A percentile compares a stretch with the other conserved stretches of the same genome.
Evolutionary conservation across 495 filamentous ascomycete species (phyloP).

Genomic region (Umbilicaria muhlenbergii): DNA sequence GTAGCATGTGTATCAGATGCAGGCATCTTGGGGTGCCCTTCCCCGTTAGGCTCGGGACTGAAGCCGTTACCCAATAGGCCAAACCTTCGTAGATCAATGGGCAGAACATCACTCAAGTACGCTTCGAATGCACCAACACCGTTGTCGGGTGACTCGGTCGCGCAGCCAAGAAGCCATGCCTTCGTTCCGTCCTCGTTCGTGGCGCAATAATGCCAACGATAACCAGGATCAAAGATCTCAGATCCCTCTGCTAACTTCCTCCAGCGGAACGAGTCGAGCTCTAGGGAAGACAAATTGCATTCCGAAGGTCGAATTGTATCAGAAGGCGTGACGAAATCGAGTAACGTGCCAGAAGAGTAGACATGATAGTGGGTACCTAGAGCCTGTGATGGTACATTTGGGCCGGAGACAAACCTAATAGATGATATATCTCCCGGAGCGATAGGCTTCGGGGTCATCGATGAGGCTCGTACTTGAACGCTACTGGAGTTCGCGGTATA

Average conservation of each 20-base stretch:
- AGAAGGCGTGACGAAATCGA: conserved; percentile 88
- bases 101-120: conserved; percentile 82
- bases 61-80: conserved; percentile 73
- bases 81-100: conserved; percentile 74
- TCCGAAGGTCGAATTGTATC: conserved; percentile 70
- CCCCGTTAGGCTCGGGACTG: conserved; percentile 35
- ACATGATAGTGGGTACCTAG: conserved; percentile 88
- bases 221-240: conserved; percentile 75
- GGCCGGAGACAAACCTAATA: conserved; percentile 74
- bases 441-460: conserved; percentile 51
- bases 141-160: conserved; percentile 42
- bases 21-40: conserved; percentile 38
- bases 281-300: conserved; percentile 76
- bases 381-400: conserved; percentile 72
- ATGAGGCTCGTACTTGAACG: conserved; percentile 59
- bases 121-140: conserved; percentile 54
- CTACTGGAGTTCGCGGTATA: conserved; percentile 85
- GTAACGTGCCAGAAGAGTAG: conserved; percentile 79
- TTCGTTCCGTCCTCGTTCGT: conserved; percentile 87
- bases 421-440: conserved; percentile 83
- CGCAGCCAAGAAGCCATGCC: conserved; percentile 89
- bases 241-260: conserved; percentile 83
- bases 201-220: conserved; percentile 94
- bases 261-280: conserved; percentile 76
- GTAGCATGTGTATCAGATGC: conserved; percentile 31